Evolutionary conservation across 2,329 filamentous ascomycete species (phyloP).

Genomic region (Lasiodiplodia citricola): DNA sequence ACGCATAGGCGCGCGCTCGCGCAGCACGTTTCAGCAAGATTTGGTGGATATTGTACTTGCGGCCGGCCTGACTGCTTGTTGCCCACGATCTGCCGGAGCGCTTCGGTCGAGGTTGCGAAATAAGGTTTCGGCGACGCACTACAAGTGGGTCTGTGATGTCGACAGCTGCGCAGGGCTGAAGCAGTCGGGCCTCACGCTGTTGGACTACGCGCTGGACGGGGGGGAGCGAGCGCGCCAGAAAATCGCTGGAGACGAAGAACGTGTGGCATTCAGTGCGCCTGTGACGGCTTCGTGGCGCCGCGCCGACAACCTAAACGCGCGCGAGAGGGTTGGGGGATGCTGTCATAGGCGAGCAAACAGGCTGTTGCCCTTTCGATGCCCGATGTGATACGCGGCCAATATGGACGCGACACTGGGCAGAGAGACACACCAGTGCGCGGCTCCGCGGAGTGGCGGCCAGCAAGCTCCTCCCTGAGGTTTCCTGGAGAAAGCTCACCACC

Average conservation of each 20-base stretch:
- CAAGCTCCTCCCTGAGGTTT: background rate
- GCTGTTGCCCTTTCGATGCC: background rate
- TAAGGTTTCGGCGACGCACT: slow-evolving; percentile 16
- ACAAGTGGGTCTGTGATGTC: slow-evolving; percentile 16
- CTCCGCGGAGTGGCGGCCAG: background rate
- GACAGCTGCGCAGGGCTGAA: slow-evolving; percentile 16
- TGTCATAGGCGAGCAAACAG: background rate
- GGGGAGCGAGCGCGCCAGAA: background rate
- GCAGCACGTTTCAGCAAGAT: slow-evolving; percentile 16
- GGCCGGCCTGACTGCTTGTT: background rate
- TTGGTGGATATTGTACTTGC: background rate
- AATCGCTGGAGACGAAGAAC: background rate
- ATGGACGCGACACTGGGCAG: background rate
- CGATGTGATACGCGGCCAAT: background rate
- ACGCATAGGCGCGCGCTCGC: background rate
- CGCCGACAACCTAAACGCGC: slow-evolving; percentile 4
- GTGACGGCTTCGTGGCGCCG: background rate
- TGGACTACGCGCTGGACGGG: background rate
- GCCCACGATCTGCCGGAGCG: background rate
- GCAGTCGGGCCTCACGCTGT: background rate
- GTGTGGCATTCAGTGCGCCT: background rate
- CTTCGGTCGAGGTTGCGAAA: background rate
- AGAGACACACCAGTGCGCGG: background rate
- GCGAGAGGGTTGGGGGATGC: background rate
- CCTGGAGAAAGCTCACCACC: slow-evolving; percentile 10